Evolutionary conservation across 179 eudicot genomes (phyloP).

Genomic region (Actinidia polygama): DNA sequence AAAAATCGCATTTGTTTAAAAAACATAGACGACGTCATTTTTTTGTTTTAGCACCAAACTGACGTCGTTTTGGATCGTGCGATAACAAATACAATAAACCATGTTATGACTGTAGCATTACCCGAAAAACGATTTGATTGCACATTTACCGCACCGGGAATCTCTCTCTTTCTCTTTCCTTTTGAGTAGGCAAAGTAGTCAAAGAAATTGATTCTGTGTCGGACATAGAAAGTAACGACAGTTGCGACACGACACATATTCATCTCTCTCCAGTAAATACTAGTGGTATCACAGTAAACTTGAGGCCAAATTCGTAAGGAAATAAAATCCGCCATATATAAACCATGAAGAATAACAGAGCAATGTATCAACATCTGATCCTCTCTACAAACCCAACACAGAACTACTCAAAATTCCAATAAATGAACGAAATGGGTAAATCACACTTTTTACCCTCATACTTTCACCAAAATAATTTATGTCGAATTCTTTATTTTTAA

Average conservation of each 20-base stretch:
- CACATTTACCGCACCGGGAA: constrained; percentile 2
- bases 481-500: too few species aligned
- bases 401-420: background rate
- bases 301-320: background rate
- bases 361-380: background rate
- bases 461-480: too few species aligned
- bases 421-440: too few species aligned
- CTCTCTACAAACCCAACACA: background rate
- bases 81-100: too few species aligned
- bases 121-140: background rate
- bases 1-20: too few species aligned
- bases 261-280: too few species aligned
- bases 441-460: too few species aligned
- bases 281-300: background rate
- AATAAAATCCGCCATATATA: background rate
- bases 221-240: background rate
- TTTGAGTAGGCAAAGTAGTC: background rate
- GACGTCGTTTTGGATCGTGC: too few species aligned
- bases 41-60: too few species aligned
- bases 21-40: too few species aligned
- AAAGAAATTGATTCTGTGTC: background rate
- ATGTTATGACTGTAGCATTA: too few species aligned
- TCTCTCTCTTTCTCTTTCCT: background rate
- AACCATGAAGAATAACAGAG: background rate
- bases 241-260: too few species aligned